Percentiles rank a stretch among this genome's conserved stretches.
These are phyloP conservation scores for Hygrophila difformis DNA, from an alignment of 257 asterid genomes.

Conservation along the genomic window DNA sequence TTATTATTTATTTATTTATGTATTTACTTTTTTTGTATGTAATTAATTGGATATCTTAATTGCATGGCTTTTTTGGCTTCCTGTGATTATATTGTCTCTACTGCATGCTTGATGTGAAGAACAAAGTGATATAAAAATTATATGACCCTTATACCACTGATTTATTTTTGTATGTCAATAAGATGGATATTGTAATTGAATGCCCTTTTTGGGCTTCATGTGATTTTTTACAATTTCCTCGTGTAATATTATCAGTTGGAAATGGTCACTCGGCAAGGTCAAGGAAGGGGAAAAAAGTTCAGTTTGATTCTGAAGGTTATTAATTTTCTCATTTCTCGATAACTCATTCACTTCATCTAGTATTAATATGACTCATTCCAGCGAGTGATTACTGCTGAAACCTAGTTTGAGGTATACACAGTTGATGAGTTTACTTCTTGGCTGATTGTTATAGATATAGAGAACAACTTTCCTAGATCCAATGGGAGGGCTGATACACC, in stretches of 20 bases:
- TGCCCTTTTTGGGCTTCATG: background rate
- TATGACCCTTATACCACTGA: no score
- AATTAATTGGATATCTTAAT: background rate
- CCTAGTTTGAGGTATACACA: background rate
- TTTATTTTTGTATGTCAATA: background rate
- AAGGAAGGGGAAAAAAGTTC: constrained; percentile 60
- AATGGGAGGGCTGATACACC: constrained; percentile 37
- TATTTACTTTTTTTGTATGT: background rate
- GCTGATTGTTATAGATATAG: constrained; percentile 25
- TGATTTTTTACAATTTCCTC: constrained; percentile 9
- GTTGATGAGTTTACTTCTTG: constrained; percentile 12
- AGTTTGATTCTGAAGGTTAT: constrained; percentile 55
- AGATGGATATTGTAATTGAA: background rate
- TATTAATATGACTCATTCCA: background rate
- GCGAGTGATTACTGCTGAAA: background rate
- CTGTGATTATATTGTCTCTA: background rate
- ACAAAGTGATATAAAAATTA: no score
- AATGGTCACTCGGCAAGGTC: constrained; percentile 42
- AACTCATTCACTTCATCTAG: background rate
- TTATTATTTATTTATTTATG: background rate
- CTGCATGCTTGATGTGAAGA: no score
- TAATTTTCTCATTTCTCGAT: background rate
- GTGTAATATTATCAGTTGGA: constrained; percentile 32
- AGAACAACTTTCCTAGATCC: constrained; percentile 23
- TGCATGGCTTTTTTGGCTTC: background rate